Conservation (phyloP, 176 grass and related monocot species). For the Otatea glauca region DNA sequence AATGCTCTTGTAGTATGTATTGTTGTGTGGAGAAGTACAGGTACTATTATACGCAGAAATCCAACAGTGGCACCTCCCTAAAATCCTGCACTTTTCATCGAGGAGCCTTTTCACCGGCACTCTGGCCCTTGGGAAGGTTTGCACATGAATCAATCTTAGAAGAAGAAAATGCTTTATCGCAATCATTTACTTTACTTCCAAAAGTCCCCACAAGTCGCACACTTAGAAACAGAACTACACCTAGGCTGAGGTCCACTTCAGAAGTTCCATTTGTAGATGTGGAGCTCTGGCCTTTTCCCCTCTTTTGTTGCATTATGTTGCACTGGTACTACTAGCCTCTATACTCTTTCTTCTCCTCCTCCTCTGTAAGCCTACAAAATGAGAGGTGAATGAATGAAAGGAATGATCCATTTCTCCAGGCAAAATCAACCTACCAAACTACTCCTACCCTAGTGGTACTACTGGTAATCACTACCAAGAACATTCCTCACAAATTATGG, state of each 20-base stretch:
- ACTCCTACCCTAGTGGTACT: neutral
- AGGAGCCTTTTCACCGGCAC: neutral
- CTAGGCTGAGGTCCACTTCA: slow-evolving; percentile 32
- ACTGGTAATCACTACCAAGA: neutral
- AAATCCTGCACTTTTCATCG: slow-evolving; percentile 10
- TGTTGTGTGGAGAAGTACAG: neutral
- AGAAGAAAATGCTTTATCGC: neutral
- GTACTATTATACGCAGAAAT: neutral
- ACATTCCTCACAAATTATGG: slow-evolving; percentile 38
- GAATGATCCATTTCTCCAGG: neutral
- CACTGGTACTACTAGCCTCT: neutral
- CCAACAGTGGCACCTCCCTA: neutral
- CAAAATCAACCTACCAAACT: neutral
- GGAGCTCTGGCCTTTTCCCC: slow-evolving; percentile 15
- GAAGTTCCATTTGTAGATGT: slow-evolving; percentile 32
- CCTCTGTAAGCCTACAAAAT: neutral
- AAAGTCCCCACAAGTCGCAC: slow-evolving; percentile 10
- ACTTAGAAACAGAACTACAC: neutral
- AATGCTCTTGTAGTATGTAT: neutral
- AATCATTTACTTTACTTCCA: slow-evolving; percentile 34
- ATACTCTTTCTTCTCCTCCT: neutral
- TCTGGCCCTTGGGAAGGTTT: neutral
- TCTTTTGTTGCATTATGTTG: slow-evolving; percentile 20
- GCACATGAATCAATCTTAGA: slow-evolving; percentile 3
- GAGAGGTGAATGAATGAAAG: neutral